phyloP scores from a whole-genome alignment of 176 grass and related monocot genomes.

The Carex parvula region DNA sequence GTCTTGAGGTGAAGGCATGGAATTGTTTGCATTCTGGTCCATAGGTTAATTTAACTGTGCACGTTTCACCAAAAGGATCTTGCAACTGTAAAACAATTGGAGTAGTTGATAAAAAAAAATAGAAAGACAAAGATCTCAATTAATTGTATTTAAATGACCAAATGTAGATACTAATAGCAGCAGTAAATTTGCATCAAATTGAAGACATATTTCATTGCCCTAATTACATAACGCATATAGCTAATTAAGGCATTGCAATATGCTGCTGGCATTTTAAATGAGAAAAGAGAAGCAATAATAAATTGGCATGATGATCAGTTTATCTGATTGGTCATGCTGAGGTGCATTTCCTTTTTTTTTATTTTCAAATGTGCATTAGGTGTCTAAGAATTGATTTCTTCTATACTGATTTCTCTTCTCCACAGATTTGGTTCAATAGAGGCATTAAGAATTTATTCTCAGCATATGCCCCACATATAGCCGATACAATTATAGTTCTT shows the following conservation, averaged over 20 bases:
- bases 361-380: background rate
- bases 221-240: background rate
- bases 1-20: slow-evolving; percentile 73
- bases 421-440: background rate
- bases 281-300: background rate
- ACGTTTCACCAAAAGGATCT: background rate
- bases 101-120: background rate
- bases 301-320: background rate
- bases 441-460: background rate
- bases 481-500: background rate
- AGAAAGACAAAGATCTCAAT: background rate
- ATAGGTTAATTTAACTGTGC: slow-evolving; percentile 33
- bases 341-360: background rate
- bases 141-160: background rate
- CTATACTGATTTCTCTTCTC: background rate
- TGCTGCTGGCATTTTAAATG: background rate
- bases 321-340: background rate
- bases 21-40: slow-evolving; percentile 47
- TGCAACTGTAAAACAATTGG: slow-evolving; percentile 16
- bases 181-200: background rate
- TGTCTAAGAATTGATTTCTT: background rate
- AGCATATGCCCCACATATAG: background rate
- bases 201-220: background rate
- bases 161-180: background rate
- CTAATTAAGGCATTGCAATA: background rate